These are phyloP conservation scores for Grigorovia humatica DNA, from an alignment of 805 yeast genomes.

Conservation along the genomic window DNA sequence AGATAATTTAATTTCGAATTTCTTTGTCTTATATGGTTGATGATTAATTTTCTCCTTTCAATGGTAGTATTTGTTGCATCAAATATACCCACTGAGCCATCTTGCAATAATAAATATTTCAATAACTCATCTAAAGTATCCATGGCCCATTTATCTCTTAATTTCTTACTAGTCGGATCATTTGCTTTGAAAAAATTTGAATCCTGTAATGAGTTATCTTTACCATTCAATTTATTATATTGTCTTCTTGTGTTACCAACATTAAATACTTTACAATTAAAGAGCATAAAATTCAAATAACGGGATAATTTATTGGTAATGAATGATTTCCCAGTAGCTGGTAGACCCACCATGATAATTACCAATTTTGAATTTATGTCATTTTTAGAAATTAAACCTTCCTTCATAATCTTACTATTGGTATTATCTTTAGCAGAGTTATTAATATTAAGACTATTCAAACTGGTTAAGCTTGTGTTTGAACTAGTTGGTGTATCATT, in stretches of 20 bases:
- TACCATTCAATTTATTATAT: slow-evolving; percentile 33
- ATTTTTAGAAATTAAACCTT: slow-evolving; percentile 48
- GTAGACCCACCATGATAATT: slow-evolving; percentile 92
- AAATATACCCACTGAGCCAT: slow-evolving; percentile 87
- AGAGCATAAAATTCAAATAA: slow-evolving; percentile 89
- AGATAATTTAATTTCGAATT: slow-evolving; percentile 63
- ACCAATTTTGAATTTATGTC: slow-evolving; percentile 81
- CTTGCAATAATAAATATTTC: slow-evolving; percentile 68
- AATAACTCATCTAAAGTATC: slow-evolving; percentile 79
- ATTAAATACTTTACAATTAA: slow-evolving; percentile 80
- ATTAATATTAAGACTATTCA: slow-evolving; percentile 79
- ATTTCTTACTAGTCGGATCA: slow-evolving; percentile 48
- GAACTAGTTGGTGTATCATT: slow-evolving; percentile 67
- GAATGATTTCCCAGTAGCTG: slow-evolving; percentile 92
- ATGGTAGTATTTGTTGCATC: slow-evolving; percentile 77
- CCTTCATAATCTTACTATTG: slow-evolving; percentile 60
- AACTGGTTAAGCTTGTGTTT: slow-evolving; percentile 12
- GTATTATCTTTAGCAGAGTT: slow-evolving; percentile 56
- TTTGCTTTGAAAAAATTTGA: slow-evolving; percentile 84
- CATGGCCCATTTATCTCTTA: slow-evolving; percentile 93
- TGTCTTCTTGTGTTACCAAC: slow-evolving; percentile 91
- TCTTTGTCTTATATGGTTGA: slow-evolving; percentile 45
- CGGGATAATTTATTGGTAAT: slow-evolving; percentile 84
- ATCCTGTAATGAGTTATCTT: neutral
- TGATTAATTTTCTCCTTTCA: slow-evolving; percentile 48